A percentile compares a stretch with the other conserved stretches of the same genome.
Evolutionary conservation across 441 rosid species (phyloP).

Genomic region (Aleurites moluccanus): DNA sequence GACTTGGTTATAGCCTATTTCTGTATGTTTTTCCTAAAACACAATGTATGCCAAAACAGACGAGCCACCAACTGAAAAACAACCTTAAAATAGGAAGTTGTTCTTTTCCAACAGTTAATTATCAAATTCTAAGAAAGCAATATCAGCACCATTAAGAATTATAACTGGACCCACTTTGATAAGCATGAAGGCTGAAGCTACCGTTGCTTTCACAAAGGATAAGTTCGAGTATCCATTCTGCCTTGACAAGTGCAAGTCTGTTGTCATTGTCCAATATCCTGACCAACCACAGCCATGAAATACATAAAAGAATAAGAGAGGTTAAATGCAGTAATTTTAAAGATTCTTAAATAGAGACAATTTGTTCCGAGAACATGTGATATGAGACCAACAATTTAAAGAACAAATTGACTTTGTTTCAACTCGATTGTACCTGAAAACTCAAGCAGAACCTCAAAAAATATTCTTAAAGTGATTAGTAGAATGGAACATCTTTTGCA

Average conservation of each 20-base stretch:
- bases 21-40: background rate
- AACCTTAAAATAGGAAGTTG: background rate
- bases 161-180: background rate
- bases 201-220: slow-evolving; percentile 1
- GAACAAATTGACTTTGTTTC: slow-evolving; percentile 8
- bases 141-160: background rate
- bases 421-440: background rate
- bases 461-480: slow-evolving; percentile 3
- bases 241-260: background rate
- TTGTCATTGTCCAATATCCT: slow-evolving; percentile 1
- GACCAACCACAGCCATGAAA: background rate
- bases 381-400: background rate
- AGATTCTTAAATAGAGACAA: background rate
- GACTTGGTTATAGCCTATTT: too few relatives aligned
- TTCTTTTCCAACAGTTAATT: background rate
- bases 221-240: slow-evolving; percentile 11
- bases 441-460: background rate
- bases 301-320: background rate
- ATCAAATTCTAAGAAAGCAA: background rate
- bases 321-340: background rate
- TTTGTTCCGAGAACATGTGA: background rate
- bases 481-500: background rate
- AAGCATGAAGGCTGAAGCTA: background rate
- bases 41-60: background rate
- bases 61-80: background rate